Conservation (phyloP, 2,329 filamentous ascomycete genomes). For the Thielaviopsis cerberus region DNA sequence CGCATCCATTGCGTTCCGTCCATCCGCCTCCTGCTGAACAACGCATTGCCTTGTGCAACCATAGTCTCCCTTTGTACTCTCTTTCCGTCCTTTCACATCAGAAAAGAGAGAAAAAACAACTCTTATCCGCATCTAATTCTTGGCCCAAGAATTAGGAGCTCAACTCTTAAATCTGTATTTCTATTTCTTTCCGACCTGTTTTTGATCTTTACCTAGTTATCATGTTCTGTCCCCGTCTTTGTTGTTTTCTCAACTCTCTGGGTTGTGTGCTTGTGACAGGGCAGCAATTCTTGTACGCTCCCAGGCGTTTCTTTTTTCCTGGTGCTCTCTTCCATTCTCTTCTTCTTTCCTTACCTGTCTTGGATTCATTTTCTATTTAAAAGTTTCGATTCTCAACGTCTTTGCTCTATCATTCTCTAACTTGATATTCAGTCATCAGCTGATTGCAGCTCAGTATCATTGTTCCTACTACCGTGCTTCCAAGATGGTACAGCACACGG, state of each 20-base stretch:
- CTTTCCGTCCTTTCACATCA: background rate
- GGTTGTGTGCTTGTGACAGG: background rate
- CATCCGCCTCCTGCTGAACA: background rate
- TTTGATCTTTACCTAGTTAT: background rate
- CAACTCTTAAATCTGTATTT: background rate
- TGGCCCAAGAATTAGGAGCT: no score
- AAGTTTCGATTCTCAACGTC: background rate
- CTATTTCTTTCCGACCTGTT: background rate
- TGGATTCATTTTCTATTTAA: background rate
- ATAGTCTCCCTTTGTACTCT: background rate
- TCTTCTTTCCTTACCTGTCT: background rate
- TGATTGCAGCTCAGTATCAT: background rate
- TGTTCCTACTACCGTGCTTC: no score
- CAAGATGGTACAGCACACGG: slow-evolving; percentile 19
- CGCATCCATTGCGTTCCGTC: background rate
- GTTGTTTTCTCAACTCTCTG: background rate
- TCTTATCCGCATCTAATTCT: background rate
- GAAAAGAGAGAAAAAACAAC: background rate
- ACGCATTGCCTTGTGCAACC: background rate
- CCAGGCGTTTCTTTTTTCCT: background rate
- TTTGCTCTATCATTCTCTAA: background rate
- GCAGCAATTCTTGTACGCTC: background rate
- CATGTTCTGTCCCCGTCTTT: background rate
- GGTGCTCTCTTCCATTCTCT: background rate
- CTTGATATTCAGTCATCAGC: background rate